These are phyloP conservation scores for Houttuynia cordata DNA, from an alignment of 164 flowering plant genomes.

Conservation along the genomic window DNA sequence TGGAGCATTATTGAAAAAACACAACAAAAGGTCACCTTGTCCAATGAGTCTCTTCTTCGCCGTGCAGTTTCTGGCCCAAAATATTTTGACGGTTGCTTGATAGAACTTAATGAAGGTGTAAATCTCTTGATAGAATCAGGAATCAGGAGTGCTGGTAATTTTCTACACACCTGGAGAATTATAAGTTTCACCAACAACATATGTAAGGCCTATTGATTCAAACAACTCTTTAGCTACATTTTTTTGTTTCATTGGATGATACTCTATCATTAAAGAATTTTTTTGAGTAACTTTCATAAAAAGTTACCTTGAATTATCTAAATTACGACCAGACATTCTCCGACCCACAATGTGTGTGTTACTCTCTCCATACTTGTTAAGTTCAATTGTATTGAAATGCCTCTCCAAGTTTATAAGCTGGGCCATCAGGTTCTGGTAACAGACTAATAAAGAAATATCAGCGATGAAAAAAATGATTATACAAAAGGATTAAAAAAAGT, in stretches of 20 bases:
- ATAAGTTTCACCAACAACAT: conserved; percentile 44
- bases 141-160: conserved; percentile 18
- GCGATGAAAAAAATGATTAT: not conserved
- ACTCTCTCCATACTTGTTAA: conserved; percentile 55
- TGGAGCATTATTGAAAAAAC: not conserved
- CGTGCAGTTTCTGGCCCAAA: conserved; percentile 63
- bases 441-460: not conserved
- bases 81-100: conserved; percentile 30
- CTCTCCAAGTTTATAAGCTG: conserved; percentile 72
- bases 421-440: conserved; percentile 54
- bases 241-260: conserved; percentile 33
- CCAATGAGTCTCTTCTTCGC: conserved; percentile 89
- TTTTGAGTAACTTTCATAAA: not conserved
- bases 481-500: not conserved
- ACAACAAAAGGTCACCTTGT: conserved; percentile 32
- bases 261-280: conserved; percentile 35
- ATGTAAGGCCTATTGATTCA: conserved; percentile 72
- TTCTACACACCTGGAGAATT: conserved; percentile 37
- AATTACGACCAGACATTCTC: conserved; percentile 23
- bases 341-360: conserved; percentile 19
- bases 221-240: conserved; percentile 61
- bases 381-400: conserved; percentile 80
- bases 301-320: conserved; percentile 53
- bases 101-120: conserved; percentile 23
- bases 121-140: conserved; percentile 12